Base-by-base conservation (phyloP, 495 filamentous ascomycete genomes). In the Aspergillus indologenus region DNA sequence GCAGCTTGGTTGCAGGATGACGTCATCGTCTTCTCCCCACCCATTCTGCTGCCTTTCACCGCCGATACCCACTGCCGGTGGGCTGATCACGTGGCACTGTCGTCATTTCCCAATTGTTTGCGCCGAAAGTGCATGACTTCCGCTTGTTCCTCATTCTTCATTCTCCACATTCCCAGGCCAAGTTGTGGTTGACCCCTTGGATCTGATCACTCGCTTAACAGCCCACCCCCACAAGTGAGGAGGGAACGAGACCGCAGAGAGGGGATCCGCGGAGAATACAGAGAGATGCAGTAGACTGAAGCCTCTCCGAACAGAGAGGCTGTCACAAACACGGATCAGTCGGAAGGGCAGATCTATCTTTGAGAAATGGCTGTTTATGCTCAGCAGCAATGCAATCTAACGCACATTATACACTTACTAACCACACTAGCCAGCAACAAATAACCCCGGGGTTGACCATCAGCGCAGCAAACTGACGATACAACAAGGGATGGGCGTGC, bases 251-350 rank as follows among this genome's bases (percentile, higher is more conserved):
- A 40, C 34, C 34, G 34, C 5, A 40, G 5, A 40, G 5, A 40
- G 12, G n/a, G 34, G 12, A 40, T 40, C 34, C 34, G 12, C 34
- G 12, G 34, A 40, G 12, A 40, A 40, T 2, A 40, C 34, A 40
- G 12, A 2, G 12, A 40, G 34, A 40, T 40, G 9, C 26, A 29
- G 34, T 40, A 40, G 34, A 40, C 34, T 40, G 34, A 40, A 40
- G 34, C 19, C 24, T 31, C 15, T 17, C 23, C 22, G 23, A 31
- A 23, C n/a, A 29, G n/a, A 21, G 22, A 47, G n/a, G 22, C 23
- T 51, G 48, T 31, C 48, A n/a, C n/a, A 51, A 51, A 51, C 48
- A 51, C 48, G 48, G 48, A 51, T 51, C 48, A n/a, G 18, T 24
- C 48, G 48, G 48, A 51, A 51, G n/a, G 23, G 14, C 22, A 51